Conservation (phyloP, 1,284 basidiomycete species). For the Ustilago nuda region DNA sequence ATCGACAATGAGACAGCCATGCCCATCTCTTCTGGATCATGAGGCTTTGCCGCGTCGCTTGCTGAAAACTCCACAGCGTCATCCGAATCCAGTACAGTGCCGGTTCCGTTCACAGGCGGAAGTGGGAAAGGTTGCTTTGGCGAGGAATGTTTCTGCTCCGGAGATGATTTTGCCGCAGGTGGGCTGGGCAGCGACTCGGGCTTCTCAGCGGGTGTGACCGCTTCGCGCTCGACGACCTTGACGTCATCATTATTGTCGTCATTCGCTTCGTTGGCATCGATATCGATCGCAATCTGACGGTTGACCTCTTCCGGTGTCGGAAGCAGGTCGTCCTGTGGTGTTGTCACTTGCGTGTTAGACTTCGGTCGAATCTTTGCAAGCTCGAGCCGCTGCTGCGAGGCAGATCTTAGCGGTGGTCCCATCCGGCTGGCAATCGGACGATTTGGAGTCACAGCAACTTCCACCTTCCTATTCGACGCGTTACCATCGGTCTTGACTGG, state of each 20-base stretch:
- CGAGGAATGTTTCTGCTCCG: not conserved
- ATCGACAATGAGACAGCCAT: conserved; percentile 23
- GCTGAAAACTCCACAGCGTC: not conserved
- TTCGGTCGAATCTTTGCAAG: conserved; percentile 12
- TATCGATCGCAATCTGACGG: conserved; percentile 26
- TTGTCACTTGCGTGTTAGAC: not conserved
- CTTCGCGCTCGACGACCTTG: conserved; percentile 12
- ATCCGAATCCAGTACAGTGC: not conserved
- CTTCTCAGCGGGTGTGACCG: not conserved
- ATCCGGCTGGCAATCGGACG: conserved; percentile 14
- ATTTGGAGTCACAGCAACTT: not conserved
- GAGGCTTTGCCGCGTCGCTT: not conserved
- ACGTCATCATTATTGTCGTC: conserved; percentile 21
- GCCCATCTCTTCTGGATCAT: conserved; percentile 17
- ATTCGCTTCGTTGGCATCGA: conserved; percentile 9
- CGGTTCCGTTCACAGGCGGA: not conserved
- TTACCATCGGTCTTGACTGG: not conserved
- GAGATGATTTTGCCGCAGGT: not conserved
- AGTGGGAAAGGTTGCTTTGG: not conserved
- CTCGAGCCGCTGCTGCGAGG: conserved; percentile 43
- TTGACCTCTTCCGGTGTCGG: conserved; percentile 45
- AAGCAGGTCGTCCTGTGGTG: conserved; percentile 25
- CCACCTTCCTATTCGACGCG: not conserved
- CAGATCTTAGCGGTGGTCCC: conserved; percentile 41
- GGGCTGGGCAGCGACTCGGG: not conserved